Conservation (phyloP, 2,329 filamentous ascomycete species). For the Malbranchea cinnamomea region DNA sequence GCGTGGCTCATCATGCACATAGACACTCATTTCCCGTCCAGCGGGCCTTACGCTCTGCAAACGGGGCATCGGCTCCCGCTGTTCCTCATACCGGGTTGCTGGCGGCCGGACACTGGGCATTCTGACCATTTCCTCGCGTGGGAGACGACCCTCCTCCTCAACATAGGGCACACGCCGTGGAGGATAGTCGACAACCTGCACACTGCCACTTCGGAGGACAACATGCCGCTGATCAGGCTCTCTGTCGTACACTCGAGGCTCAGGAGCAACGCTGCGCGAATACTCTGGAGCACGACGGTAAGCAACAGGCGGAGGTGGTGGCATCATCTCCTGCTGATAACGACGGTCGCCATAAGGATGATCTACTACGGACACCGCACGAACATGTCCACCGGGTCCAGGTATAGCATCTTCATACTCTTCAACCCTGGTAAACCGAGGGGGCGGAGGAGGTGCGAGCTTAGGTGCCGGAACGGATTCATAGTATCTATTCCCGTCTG, state of each 20-base stretch:
- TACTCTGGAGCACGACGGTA: slow-evolving; percentile 29
- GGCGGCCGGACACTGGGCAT: slow-evolving; percentile 45
- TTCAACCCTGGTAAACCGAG: slow-evolving; percentile 18
- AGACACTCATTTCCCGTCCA: slow-evolving; percentile 29
- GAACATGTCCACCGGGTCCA: slow-evolving; percentile 20
- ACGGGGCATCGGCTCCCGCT: slow-evolving; percentile 24
- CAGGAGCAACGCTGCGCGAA: slow-evolving; percentile 16
- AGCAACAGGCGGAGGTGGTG: slow-evolving; percentile 23
- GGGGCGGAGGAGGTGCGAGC: slow-evolving; percentile 18
- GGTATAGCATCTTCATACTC: slow-evolving; percentile 20
- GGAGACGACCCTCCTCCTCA: slow-evolving; percentile 49
- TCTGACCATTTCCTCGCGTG: slow-evolving; percentile 40
- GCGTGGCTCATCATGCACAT: slow-evolving; percentile 23
- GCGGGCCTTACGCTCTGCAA: slow-evolving; percentile 29
- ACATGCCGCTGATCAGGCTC: slow-evolving; percentile 21
- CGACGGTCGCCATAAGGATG: slow-evolving; percentile 25
- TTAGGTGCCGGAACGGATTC: slow-evolving; percentile 34
- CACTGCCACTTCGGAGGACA: slow-evolving; percentile 24
- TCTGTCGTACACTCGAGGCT: slow-evolving; percentile 19
- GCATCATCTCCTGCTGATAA: slow-evolving; percentile 32
- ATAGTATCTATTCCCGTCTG: slow-evolving; percentile 67
- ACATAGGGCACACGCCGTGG: slow-evolving; percentile 27
- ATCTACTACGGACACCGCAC: slow-evolving; percentile 29
- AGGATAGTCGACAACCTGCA: slow-evolving; percentile 28
- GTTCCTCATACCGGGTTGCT: slow-evolving; percentile 29